Evolutionary conservation across 2,329 filamentous ascomycete species (phyloP), one percentile per base, ranked within the genome.

Genomic region (Amesomyces nigricolor): DNA sequence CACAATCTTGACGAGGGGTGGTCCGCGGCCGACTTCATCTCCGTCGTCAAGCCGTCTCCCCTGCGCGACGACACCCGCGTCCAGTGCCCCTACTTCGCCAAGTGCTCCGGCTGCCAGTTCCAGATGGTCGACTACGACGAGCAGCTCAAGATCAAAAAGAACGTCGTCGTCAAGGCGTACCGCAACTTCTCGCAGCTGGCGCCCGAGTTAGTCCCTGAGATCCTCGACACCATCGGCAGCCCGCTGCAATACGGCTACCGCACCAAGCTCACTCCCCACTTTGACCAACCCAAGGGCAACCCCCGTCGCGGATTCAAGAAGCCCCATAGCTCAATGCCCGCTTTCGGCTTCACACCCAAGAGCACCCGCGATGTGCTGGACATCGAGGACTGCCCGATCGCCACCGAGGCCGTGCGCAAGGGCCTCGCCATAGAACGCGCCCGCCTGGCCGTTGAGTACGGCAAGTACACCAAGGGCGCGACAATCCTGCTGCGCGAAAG

Each of bases 301-400:
- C 71, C 80, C 56, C 69, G 67, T 58, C 71, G 80, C 66, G 76
- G 80, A 56, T 75, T 76, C 57, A 78, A 78, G 66, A 76, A 78
- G 9, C 61, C 70, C 5, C 87, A 88, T 63, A 72, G 78, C 13
- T 76, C 79, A 54, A 78, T 88, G 3, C 94, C 94, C 0, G 80
- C 87, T 2, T 89, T 97, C 63, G 94, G 94, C 8, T 99, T 95
- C 73, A 94, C 90, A 79, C 78, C 80, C 60, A 97, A 96, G 72
- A 89, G 88, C n/a, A 82, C 81, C 47, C 79, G 86, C 54, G 78
- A 78, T 58, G 91, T 91, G 3, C 76, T 99, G 60, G 94, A 99
- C 67, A 97, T 99, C 61, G 94, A 99, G 70, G 91, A 97, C 68
- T 99, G 94, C 64, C 94, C 94, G 5, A 95, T 99, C 59, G 94